Evolutionary conservation across 306 rosid genomes (phyloP), one percentile per base, ranked within the genome.

Genomic region (Ammopiptanthus mongolicus): DNA sequence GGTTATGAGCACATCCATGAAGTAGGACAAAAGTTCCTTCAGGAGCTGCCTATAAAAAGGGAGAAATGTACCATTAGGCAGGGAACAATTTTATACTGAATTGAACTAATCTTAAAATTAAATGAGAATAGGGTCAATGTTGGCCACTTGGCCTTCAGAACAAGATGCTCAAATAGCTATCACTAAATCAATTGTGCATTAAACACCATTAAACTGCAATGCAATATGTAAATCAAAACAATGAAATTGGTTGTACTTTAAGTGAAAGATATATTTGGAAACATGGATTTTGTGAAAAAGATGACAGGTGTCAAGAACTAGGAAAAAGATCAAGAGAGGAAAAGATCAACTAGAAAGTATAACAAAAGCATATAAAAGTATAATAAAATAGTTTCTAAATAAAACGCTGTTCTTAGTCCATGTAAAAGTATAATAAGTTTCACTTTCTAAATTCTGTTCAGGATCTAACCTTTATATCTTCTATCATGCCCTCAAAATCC

Each of bases 1-100:
- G 99, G 81, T 95, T 92, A 84, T 95, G 99, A 61, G 99, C 99
- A 84, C 99, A 95, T 76, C 99, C 99, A 88, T 95, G 99, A 81
- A 95, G 97, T 81, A 95, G 44, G 62, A 95, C 80, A 82, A 95
- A 95, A 64, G 99, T 85, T 76, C 97, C 99, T 81, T 95, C 97
- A 1, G 99, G 96, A 52, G 97, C 97, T 14, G 88, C 91, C 99
- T 95, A 78, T 17, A 56, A 77, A 75, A 19, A 37, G 34, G 66
- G 31, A 42, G 71, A 48, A 73, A 18, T 7, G 5, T 61, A 73
- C 62, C 74, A 65, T 78, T 33, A 82, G 64, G 65, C 31, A 46
- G 21, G 47, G 19, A 41, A 65, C 21, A 3, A 70, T 39, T 22
- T 31, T 8, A 14, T 52, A 17, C 6, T 34, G 71, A 61, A 79